These are phyloP conservation scores for Suhomyces bribrorum DNA, from an alignment of 1,139 yeast species.

Conservation along the genomic window DNA sequence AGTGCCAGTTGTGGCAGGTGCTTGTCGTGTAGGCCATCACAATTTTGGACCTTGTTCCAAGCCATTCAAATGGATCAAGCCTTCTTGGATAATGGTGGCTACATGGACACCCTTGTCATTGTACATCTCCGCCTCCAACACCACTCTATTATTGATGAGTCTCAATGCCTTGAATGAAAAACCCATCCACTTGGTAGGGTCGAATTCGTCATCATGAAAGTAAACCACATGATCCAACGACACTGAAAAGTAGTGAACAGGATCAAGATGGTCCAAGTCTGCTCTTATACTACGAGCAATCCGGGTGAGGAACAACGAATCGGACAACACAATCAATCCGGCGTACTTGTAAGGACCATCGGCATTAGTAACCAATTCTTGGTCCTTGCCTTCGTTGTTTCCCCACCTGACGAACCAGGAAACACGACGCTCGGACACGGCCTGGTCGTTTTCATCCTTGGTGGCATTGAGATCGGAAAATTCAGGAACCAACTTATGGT, in stretches of 20 bases:
- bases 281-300: constrained; percentile 32
- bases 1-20: too few relatives aligned
- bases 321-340: constrained; percentile 65
- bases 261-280: constrained; percentile 25
- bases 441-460: constrained; percentile 22
- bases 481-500: constrained; percentile 45
- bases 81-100: constrained; percentile 71
- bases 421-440: constrained; percentile 38
- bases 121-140: constrained; percentile 62
- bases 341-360: constrained; percentile 48
- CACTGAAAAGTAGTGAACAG: constrained; percentile 44
- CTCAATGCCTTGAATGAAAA: constrained; percentile 53
- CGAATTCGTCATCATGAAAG: constrained; percentile 60
- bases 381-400: constrained; percentile 23
- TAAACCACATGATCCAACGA: constrained; percentile 70
- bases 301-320: constrained; percentile 56
- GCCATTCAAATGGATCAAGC: constrained; percentile 40
- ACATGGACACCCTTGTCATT: constrained; percentile 53
- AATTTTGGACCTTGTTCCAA: constrained; percentile 20
- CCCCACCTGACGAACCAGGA: constrained; percentile 48
- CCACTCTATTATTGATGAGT: constrained; percentile 54
- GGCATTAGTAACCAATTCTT: constrained; percentile 11
- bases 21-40: too few relatives aligned
- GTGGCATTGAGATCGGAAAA: constrained; percentile 29
- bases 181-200: constrained; percentile 55